Evolutionary conservation across 192 early-diverging fungal species (phyloP).

Genomic region (Gonapodya prolifera): DNA sequence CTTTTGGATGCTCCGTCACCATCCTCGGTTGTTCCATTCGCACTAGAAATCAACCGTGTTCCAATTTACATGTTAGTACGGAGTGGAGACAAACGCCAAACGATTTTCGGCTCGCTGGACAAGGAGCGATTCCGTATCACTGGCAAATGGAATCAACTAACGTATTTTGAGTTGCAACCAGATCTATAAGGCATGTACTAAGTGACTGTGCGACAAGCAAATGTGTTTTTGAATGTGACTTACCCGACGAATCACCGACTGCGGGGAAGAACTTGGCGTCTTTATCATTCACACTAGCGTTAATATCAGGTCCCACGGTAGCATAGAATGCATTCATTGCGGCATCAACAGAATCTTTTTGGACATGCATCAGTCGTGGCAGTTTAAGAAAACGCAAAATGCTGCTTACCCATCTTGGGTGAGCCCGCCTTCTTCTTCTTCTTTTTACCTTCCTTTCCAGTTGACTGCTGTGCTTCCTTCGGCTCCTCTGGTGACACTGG

Average conservation of each 20-base stretch:
- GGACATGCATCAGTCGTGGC: neutral
- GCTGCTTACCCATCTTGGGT: neutral
- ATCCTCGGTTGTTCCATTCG: neutral
- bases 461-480: neutral
- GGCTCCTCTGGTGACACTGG: constrained; percentile 4
- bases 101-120: too few species aligned
- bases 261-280: neutral
- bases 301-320: constrained; percentile 19
- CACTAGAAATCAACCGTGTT: neutral
- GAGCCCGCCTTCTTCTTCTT: constrained; percentile 6
- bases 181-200: too few species aligned
- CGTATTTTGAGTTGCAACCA: neutral
- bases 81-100: too few species aligned
- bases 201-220: too few species aligned
- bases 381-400: neutral
- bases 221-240: too few species aligned
- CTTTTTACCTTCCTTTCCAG: constrained; percentile 7
- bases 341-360: constrained; percentile 24
- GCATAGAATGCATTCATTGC: constrained; percentile 51
- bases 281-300: neutral
- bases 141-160: neutral
- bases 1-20: neutral
- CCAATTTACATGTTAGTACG: neutral
- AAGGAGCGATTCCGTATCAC: too few species aligned
- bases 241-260: neutral